Evolutionary conservation across 2,329 filamentous ascomycete genomes (phyloP).

Genomic region (Fusarium mundagurra): DNA sequence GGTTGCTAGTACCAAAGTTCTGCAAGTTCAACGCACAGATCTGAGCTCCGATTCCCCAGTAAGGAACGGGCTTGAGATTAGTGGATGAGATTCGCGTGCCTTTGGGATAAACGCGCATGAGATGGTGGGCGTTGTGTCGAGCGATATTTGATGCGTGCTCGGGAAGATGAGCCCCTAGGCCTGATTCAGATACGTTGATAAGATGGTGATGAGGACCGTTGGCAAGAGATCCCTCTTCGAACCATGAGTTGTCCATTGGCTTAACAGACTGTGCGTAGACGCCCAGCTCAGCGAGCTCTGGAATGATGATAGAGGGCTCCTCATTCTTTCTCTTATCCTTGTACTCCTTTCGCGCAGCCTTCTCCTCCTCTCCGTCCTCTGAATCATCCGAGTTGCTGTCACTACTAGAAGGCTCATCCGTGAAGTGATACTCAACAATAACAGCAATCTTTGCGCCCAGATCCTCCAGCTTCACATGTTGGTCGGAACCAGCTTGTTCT

Average conservation of each 20-base stretch:
- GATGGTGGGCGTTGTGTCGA: conserved; percentile 68
- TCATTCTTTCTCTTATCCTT: conserved; percentile 61
- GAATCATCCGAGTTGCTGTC: conserved; percentile 47
- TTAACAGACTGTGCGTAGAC: conserved; percentile 78
- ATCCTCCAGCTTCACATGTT: conserved; percentile 67
- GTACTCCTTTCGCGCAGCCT: conserved; percentile 61
- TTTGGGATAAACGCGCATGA: conserved; percentile 78
- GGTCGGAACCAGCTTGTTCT: conserved; percentile 61
- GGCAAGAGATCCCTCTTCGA: conserved; percentile 56
- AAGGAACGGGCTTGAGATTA: conserved; percentile 70
- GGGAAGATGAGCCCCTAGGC: conserved; percentile 63
- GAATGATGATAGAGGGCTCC: conserved; percentile 63
- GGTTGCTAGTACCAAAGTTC: conserved; percentile 71
- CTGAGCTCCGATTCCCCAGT: conserved; percentile 74
- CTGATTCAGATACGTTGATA: conserved; percentile 75
- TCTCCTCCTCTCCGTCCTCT: conserved; percentile 56
- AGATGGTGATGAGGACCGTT: conserved; percentile 72
- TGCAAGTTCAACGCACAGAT: conserved; percentile 78
- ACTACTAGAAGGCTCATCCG: conserved; percentile 57
- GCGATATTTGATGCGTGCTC: conserved; percentile 58
- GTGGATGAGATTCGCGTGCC: conserved; percentile 73
- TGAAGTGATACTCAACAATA: conserved; percentile 74
- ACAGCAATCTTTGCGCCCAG: conserved; percentile 71
- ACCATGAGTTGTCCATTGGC: conserved; percentile 73
- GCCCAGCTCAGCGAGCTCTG: conserved; percentile 71